Percentiles rank a stretch among this genome's conserved stretches.
Evolutionary conservation across 2,329 filamentous ascomycete species (phyloP).

Genomic region (Plenodomus tracheiphilus): DNA sequence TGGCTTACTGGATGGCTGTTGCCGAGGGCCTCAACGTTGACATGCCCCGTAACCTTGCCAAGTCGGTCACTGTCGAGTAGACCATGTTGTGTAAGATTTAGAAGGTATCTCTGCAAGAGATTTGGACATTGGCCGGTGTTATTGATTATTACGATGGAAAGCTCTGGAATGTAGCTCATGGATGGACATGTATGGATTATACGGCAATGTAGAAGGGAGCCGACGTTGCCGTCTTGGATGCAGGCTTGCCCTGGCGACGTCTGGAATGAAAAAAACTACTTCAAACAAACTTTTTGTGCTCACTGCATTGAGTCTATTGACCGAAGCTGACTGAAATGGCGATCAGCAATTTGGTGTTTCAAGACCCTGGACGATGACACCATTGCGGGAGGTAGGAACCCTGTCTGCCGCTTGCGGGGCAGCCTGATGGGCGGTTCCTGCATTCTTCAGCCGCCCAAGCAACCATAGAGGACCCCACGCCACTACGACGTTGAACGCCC

Average conservation of each 20-base stretch:
- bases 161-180: slow-evolving; percentile 23
- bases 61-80: slow-evolving; percentile 99
- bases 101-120: slow-evolving; percentile 15
- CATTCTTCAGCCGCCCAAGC: slow-evolving; percentile 25
- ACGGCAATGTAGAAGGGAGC: slow-evolving; percentile 20
- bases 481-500: neutral
- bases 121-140: slow-evolving; percentile 31
- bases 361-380: slow-evolving; percentile 17
- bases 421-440: slow-evolving; percentile 21
- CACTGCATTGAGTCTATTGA: no score
- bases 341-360: slow-evolving; percentile 6
- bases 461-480: slow-evolving; percentile 4
- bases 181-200: slow-evolving; percentile 4
- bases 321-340: neutral
- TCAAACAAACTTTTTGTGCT: neutral
- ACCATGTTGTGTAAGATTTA: slow-evolving; percentile 18
- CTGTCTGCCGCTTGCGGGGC: slow-evolving; percentile 20
- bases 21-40: slow-evolving; percentile 96
- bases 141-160: slow-evolving; percentile 27
- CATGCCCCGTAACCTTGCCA: slow-evolving; percentile 97
- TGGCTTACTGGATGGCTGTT: slow-evolving; percentile 98
- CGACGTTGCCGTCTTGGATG: slow-evolving; percentile 15
- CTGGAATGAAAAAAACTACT: neutral
- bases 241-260: slow-evolving; percentile 7
- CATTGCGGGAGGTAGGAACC: slow-evolving; percentile 11